Conservation (phyloP, 2,329 filamentous ascomycete species). For the Venturia effusa region DNA sequence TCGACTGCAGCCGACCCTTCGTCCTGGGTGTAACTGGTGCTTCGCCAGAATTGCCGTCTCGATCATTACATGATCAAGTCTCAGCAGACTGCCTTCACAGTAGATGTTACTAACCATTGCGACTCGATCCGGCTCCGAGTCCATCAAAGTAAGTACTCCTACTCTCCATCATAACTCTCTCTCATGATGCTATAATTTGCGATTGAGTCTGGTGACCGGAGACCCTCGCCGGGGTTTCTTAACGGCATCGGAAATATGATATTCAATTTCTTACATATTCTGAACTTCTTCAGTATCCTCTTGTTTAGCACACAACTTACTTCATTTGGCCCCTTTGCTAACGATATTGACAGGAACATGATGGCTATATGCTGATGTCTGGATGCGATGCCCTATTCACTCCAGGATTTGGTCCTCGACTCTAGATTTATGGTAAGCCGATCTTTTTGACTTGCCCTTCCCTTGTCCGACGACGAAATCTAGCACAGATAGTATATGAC, state of each 20-base stretch:
- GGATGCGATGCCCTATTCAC: neutral
- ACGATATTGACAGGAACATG: neutral
- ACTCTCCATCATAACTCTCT: neutral
- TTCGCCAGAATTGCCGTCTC: neutral
- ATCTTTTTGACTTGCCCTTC: constrained; percentile 7
- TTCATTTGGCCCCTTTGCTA: constrained; percentile 11
- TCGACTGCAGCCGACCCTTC: neutral
- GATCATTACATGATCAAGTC: neutral
- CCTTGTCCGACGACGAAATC: constrained; percentile 54
- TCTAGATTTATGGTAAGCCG: neutral
- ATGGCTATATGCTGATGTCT: constrained; percentile 19
- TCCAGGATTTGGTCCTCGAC: neutral
- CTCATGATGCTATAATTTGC: constrained; percentile 62
- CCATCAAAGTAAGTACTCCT: neutral
- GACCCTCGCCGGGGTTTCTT: constrained; percentile 83
- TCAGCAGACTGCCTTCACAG: neutral
- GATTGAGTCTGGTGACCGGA: constrained; percentile 83
- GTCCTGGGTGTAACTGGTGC: neutral
- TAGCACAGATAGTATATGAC: constrained; percentile 59
- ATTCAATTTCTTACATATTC: constrained; percentile 99
- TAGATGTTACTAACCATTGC: neutral
- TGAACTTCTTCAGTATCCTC: constrained; percentile 40
- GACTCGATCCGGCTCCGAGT: neutral
- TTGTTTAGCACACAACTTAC: constrained; percentile 1
- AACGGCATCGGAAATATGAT: constrained; percentile 67